Base-by-base conservation (phyloP, 352 stramenopile genomes). In the Phytophthora foliorum region DNA sequence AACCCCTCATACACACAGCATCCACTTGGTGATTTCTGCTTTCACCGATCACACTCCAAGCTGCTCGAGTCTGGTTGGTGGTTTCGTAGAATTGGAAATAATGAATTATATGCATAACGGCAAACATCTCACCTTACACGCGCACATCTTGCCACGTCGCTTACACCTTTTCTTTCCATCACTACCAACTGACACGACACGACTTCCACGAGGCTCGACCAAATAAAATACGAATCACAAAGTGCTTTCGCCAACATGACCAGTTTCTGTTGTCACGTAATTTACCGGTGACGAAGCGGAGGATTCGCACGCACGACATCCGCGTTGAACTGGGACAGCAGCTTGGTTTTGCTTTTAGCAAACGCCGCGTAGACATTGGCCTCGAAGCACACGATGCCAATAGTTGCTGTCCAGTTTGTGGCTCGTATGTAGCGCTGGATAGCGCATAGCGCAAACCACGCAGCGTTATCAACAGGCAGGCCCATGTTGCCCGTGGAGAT, bases 401-500 rank as follows among this genome's bases (percentile, higher is more conserved):
- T 45, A 16, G 66, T 77, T 2, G 75, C 81, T 0, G 65, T 60
- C 81, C 81, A 92, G 32, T 82, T 60, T 14, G 74, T 78, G 7
- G 64, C 69, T 9, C 81, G 73, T 19, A 89, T 62, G 38, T 77
- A 89, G 22, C 77, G 78, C 65, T 89, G 75, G 56, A 88, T 82
- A 13, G 72, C 69, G 58, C 80, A 78, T 14, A 92, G 38, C n/a
- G 64, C 84, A 58, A 80, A 74, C 56, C 72, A 66, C 7, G 84
- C 74, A 10, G 65, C 75, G 32, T 62, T 44, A 9, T 75, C 70
- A 3, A 68, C 52, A 9, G 81, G 80, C 8, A 92, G 29, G 2
- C 78, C 74, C 41, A 90, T 78, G 45, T 83, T 88, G 2, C 86
- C 83, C 0, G 86, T 92, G 2, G 86, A 90, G 53, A 94, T 90